phyloP scores from a whole-genome alignment of 371 early-diverging fungal species.

The Encephalitozoon cuniculi region DNA sequence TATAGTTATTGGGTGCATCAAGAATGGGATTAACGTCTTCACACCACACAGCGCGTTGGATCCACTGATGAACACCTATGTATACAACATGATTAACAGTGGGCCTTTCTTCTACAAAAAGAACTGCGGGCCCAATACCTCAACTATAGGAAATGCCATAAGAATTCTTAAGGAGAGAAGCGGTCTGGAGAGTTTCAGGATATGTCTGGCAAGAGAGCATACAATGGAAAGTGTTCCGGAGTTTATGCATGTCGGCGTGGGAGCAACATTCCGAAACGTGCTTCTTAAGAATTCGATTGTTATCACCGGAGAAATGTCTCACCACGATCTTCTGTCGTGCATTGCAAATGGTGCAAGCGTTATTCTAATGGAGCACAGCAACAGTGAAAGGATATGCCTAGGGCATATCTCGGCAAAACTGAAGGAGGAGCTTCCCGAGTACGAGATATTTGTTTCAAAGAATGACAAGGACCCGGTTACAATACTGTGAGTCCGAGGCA shows the following conservation, averaged over 20 bases:
- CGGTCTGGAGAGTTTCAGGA: neutral
- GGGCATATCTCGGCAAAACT: slow-evolving; percentile 30
- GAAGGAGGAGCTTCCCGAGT: slow-evolving; percentile 20
- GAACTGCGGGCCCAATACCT: neutral
- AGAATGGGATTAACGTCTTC: slow-evolving; percentile 76
- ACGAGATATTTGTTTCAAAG: slow-evolving; percentile 41
- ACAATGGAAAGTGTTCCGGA: slow-evolving; percentile 58
- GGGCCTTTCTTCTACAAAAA: neutral
- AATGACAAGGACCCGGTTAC: slow-evolving; percentile 56
- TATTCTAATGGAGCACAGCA: slow-evolving; percentile 79
- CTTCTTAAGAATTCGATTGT: slow-evolving; percentile 66
- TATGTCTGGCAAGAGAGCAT: slow-evolving; percentile 14
- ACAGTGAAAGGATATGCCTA: slow-evolving; percentile 84
- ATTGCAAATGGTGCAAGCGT: slow-evolving; percentile 69
- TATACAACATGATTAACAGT: slow-evolving; percentile 34
- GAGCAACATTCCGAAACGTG: slow-evolving; percentile 73
- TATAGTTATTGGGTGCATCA: slow-evolving; percentile 70
- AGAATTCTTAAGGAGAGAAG: slow-evolving; percentile 15
- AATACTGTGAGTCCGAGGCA: neutral
- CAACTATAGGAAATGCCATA: slow-evolving; percentile 13
- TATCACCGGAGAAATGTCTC: slow-evolving; percentile 85
- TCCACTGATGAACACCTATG: slow-evolving; percentile 57
- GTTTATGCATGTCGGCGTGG: slow-evolving; percentile 71
- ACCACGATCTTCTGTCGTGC: slow-evolving; percentile 76
- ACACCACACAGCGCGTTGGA: slow-evolving; percentile 92